phyloP scores from a whole-genome alignment of 495 filamentous ascomycete genomes.

The Penicillium antarcticum region DNA sequence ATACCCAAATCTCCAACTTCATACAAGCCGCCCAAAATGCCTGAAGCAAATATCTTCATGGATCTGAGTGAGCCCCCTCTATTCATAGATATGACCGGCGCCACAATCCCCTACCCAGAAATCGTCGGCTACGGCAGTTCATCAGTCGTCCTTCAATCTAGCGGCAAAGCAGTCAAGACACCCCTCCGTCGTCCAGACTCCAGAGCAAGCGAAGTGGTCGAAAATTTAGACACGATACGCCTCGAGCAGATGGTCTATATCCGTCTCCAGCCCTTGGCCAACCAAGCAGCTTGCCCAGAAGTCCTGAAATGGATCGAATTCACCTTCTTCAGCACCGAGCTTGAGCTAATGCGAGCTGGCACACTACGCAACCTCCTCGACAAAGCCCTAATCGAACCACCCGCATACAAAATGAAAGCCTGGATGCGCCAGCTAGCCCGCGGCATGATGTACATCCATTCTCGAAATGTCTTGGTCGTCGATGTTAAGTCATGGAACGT shows the following conservation, averaged over 20 bases:
- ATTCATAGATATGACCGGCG: too few species aligned
- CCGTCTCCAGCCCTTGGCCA: conserved; percentile 1
- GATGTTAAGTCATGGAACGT: conserved; percentile 28
- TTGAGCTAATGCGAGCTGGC: too few species aligned
- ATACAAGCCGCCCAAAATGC: too few species aligned
- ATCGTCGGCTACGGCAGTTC: too few species aligned
- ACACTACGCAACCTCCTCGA: conserved; percentile 4
- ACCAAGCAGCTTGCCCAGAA: conserved; percentile 10
- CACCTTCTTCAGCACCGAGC: conserved; percentile 11
- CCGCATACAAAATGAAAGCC: background rate
- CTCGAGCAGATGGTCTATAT: conserved; percentile 20
- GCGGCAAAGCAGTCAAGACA: conserved; percentile 8
- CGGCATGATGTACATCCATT: conserved; percentile 17
- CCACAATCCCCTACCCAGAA: too few species aligned
- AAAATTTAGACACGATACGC: conserved; percentile 13
- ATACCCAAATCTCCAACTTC: too few species aligned
- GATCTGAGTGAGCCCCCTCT: too few species aligned
- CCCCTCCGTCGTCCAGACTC: conserved; percentile 11
- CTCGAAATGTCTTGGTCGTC: conserved; percentile 17
- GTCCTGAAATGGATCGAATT: conserved; percentile 14
- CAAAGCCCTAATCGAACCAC: conserved; percentile 1
- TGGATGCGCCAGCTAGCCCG: conserved; percentile 25
- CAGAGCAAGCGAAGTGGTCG: conserved; percentile 12
- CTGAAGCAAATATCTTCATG: too few species aligned
- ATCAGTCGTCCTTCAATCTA: too few species aligned